A percentile compares a stretch with the other conserved stretches of the same genome.
phyloP scores from a whole-genome alignment of 805 yeast genomes.

The Candida tibetensis region DNA sequence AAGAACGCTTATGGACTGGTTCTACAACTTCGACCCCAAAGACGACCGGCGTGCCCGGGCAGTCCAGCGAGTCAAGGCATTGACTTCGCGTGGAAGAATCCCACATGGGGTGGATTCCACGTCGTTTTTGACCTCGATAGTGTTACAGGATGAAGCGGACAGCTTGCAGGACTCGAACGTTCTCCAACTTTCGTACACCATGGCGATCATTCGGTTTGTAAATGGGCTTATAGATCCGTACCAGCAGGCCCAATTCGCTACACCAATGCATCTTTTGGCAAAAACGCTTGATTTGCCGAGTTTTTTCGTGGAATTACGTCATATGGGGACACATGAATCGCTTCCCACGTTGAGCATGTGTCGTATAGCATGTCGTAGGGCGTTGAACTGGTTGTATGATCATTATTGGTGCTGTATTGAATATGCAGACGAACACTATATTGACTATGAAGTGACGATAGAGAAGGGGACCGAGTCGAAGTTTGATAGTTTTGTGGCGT shows the following conservation, averaged over 20 bases:
- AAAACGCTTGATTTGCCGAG: constrained; percentile 65
- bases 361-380: constrained; percentile 56
- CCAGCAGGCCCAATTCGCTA: constrained; percentile 75
- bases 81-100: constrained; percentile 56
- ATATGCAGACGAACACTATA: constrained; percentile 21
- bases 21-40: constrained; percentile 38
- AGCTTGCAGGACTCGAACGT: constrained; percentile 26
- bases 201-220: constrained; percentile 81
- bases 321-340: constrained; percentile 85
- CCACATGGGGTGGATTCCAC: constrained; percentile 77
- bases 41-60: constrained; percentile 43
- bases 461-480: constrained; percentile 4
- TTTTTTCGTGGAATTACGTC: constrained; percentile 85
- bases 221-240: constrained; percentile 87
- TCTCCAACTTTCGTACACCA: constrained; percentile 57
- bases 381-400: constrained; percentile 70
- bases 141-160: constrained; percentile 21
- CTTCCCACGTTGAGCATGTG: constrained; percentile 70
- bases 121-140: constrained; percentile 51
- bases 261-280: constrained; percentile 77
- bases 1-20: constrained; percentile 46
- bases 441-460: constrained; percentile 1
- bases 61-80: constrained; percentile 50
- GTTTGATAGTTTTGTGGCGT: not conserved
- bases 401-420: constrained; percentile 62